Conservation (phyloP, 208 protist species). For the Borovskyia barvae region DNA sequence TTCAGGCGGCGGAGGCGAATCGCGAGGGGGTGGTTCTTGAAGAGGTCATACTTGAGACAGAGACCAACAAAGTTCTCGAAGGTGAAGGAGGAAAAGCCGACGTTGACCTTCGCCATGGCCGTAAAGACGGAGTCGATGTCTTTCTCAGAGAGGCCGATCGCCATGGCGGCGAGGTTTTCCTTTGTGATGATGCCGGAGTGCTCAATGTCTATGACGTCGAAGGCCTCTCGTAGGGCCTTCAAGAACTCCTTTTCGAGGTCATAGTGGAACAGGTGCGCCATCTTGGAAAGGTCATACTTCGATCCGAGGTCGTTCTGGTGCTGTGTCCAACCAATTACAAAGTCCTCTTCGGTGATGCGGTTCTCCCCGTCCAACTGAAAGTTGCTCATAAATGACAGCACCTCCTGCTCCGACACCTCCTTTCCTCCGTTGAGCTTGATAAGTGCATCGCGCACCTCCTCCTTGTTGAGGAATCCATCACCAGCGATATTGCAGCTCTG, state of each 20-base stretch:
- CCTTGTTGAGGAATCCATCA: slow-evolving; percentile 70
- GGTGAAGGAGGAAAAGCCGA: slow-evolving; percentile 39
- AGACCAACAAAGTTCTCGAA: slow-evolving; percentile 85
- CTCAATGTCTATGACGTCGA: slow-evolving; percentile 79
- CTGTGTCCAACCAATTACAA: slow-evolving; percentile 77
- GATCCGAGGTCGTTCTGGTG: slow-evolving; percentile 78
- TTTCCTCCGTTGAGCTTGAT: slow-evolving; percentile 83
- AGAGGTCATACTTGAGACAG: slow-evolving; percentile 74
- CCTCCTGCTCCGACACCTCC: slow-evolving; percentile 64
- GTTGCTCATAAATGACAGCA: slow-evolving; percentile 76
- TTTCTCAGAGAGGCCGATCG: slow-evolving; percentile 52
- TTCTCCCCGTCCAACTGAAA: slow-evolving; percentile 73
- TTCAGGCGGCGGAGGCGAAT: slow-evolving; percentile 73
- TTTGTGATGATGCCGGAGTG: slow-evolving; percentile 78
- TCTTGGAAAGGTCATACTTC: slow-evolving; percentile 72
- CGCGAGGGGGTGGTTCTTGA: slow-evolving; percentile 79
- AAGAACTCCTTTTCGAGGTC: slow-evolving; percentile 85
- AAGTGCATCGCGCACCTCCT: slow-evolving; percentile 85
- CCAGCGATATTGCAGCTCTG: slow-evolving; percentile 72
- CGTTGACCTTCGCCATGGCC: slow-evolving; percentile 51
- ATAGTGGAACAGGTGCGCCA: slow-evolving; percentile 84
- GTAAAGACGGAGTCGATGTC: slow-evolving; percentile 72
- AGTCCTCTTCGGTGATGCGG: slow-evolving; percentile 86
- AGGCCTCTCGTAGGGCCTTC: slow-evolving; percentile 64
- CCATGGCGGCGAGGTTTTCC: slow-evolving; percentile 69